Conservation (phyloP, 805 yeast species). For the Lachancea quebecensis region DNA sequence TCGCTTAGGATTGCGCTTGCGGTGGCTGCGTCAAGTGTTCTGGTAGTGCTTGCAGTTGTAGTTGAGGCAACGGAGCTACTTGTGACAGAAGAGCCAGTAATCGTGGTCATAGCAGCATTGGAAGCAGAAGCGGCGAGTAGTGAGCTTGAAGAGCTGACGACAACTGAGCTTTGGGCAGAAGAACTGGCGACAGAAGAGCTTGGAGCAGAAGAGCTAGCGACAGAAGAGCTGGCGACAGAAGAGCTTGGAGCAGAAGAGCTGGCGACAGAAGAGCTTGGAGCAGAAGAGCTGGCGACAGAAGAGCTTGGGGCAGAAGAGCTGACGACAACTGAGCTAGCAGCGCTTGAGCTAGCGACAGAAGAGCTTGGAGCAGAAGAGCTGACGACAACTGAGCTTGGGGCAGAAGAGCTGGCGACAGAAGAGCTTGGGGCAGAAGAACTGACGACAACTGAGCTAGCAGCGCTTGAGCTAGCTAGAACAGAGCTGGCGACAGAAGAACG, state of each 20-base stretch:
- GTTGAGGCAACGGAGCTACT: neutral
- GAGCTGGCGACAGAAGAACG: too few species aligned
- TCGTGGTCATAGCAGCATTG: neutral
- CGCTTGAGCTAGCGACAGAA: neutral
- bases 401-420: too few species aligned
- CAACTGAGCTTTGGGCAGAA: neutral
- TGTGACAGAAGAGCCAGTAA: neutral
- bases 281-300: constrained; percentile 2
- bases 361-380: neutral
- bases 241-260: constrained; percentile 6
- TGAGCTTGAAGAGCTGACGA: neutral
- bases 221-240: neutral
- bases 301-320: constrained; percentile 7
- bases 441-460: too few species aligned
- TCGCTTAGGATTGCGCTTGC: constrained; percentile 35
- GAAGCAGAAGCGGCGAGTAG: neutral
- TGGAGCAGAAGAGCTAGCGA: constrained; percentile 2
- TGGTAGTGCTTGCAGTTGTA: constrained; percentile 13
- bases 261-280: constrained; percentile 9
- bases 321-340: neutral
- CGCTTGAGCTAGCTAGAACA: too few species aligned
- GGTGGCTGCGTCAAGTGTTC: constrained; percentile 18
- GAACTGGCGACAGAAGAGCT: neutral
- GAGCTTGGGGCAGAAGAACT: too few species aligned
- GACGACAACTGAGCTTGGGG: neutral